Evolutionary conservation across 352 stramenopile species (phyloP), one percentile per base, ranked within the genome.

Genomic region (Halophytophthora polymorphica): DNA sequence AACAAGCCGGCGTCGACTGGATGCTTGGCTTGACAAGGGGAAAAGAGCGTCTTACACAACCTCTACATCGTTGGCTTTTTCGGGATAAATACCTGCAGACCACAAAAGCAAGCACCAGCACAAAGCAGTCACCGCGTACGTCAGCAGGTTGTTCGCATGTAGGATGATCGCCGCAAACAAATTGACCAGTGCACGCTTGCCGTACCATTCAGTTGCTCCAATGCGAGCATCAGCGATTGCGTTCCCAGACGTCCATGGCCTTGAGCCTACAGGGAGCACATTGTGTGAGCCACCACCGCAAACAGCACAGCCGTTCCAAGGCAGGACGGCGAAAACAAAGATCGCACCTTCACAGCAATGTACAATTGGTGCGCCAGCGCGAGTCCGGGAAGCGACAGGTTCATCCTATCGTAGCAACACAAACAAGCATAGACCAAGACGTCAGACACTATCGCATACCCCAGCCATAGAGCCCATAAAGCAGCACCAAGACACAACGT

Each of bases 311-410:
- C 17, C n/a, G 21, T 19, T 29, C 19, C 13, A 42, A 13, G 11
- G 41, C 4, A 22, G 44, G 34, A 28, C 0, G 1, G 39, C 8
- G 12, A 36, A 25, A 7, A 50, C 12, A 18, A 19, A 18, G 21
- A 6, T 47, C 42, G 23, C 48, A 88, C 80, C 77, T 91, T 89
- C 23, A 92, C 73, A 37, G 83, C 83, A 46, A 94, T 45, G 58
- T 94, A 96, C 17, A 96, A 54, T 46, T 96, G 83, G 50, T 95
- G 81, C 29, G 87, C 87, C 17, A 96, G 66, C 18, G 83, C 77
- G 13, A 96, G 63, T 12, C 87, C 87, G 14, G 85, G 87, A 11
- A 96, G 73, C 19, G 83, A 88, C 23, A 96, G 40, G 43, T 88
- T 85, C 87, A 96, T 95, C 13, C 78, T 86, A 53, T 0, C 35